Percentiles rank a stretch among this genome's conserved stretches.
Conservation (phyloP, 306 rosid species). For the Pyrus pyrifolia region DNA sequence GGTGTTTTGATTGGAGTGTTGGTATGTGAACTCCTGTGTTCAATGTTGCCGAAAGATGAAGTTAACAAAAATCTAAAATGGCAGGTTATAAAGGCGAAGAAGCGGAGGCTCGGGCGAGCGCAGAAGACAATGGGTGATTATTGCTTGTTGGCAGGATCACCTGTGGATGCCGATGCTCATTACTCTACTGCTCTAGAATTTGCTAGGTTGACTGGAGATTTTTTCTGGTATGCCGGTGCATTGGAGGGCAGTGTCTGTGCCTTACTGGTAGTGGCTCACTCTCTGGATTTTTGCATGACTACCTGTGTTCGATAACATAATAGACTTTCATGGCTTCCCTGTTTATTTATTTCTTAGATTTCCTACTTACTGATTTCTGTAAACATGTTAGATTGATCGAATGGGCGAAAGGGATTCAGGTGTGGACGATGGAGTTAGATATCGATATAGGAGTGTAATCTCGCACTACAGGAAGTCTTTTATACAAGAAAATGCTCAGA, state of each 20-base stretch:
- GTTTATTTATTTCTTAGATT: not conserved
- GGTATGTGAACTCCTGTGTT: not conserved
- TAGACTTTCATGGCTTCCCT: not conserved
- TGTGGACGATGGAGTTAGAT: conserved; percentile 82
- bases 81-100: conserved; percentile 95
- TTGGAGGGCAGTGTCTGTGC: conserved; percentile 95
- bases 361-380: conserved; percentile 1
- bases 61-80: not conserved
- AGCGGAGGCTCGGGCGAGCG: conserved; percentile 92
- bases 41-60: conserved; percentile 12
- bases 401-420: conserved; percentile 68
- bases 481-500: conserved; percentile 78
- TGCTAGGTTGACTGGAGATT: conserved; percentile 85
- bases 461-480: conserved; percentile 78
- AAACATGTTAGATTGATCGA: conserved; percentile 55
- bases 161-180: conserved; percentile 96
- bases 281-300: not conserved
- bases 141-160: conserved; percentile 92
- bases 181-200: conserved; percentile 83
- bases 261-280: conserved; percentile 51
- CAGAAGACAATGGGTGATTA: conserved; percentile 98
- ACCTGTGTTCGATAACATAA: not conserved
- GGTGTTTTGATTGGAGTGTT: not conserved
- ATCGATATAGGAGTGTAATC: conserved; percentile 68
- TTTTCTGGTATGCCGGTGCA: conserved; percentile 95